Conservation (phyloP, 75 land plant species). For the Selaginella moellendorffii region DNA sequence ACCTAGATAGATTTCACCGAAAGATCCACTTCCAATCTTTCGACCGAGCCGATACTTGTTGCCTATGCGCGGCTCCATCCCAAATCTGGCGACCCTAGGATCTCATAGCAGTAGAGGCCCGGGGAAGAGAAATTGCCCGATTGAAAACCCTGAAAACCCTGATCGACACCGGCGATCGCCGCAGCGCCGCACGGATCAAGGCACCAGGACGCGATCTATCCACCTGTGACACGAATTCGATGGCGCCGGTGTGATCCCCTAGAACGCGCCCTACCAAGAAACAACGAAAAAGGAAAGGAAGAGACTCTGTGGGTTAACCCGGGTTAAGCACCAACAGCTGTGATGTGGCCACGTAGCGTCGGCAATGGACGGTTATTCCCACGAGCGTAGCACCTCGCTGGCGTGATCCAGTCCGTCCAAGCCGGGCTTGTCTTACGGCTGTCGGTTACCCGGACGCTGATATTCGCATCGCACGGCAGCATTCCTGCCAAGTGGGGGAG, state of each 20-base stretch:
- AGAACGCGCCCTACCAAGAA: neutral
- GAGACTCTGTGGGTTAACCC: neutral
- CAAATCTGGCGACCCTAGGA: neutral
- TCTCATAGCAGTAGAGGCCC: no score
- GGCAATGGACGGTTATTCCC: neutral
- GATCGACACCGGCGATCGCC: no score
- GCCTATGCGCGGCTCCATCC: constrained; percentile 20
- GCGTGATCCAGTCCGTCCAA: neutral
- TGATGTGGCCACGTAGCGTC: neutral
- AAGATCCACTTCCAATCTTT: constrained; percentile 30
- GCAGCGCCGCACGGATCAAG: neutral
- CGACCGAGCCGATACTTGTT: constrained; percentile 25
- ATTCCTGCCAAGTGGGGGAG: neutral
- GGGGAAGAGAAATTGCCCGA: no score
- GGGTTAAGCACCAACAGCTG: neutral
- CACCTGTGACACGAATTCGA: neutral
- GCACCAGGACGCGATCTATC: neutral
- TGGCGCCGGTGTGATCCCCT: neutral
- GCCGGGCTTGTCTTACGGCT: neutral
- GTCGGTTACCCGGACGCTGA: neutral
- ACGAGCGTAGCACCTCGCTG: neutral
- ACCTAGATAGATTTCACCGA: constrained; percentile 29
- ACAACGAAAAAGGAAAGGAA: neutral
- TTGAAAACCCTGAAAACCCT: no score
- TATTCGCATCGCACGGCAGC: neutral